Percentiles rank a stretch among this genome's conserved stretches.
phyloP scores from a whole-genome alignment of 345 rosid genomes.

The Citrus mangshanensis region DNA sequence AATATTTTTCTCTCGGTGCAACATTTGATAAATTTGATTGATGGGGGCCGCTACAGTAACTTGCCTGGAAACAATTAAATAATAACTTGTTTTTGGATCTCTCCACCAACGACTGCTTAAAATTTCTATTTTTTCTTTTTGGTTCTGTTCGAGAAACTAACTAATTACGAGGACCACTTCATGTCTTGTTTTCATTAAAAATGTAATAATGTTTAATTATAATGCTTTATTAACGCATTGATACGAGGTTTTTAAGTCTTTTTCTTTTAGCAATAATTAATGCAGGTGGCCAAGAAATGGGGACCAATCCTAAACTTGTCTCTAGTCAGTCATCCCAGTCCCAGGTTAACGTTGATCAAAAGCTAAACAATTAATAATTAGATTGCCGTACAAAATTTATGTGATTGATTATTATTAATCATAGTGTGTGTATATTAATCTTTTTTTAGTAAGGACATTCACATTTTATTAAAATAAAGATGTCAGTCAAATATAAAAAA shows the following conservation, averaged over 20 bases:
- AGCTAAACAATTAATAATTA: neutral
- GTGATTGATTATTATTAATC: neutral
- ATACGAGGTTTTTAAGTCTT: neutral
- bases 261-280: neutral
- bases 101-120: neutral
- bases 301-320: conserved; percentile 4
- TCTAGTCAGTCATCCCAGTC: neutral
- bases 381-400: neutral
- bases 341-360: neutral
- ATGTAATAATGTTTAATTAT: neutral
- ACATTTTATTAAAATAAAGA: too few species aligned
- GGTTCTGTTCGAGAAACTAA: neutral
- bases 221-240: neutral
- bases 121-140: neutral
- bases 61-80: neutral
- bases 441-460: too few species aligned
- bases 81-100: conserved; percentile 5
- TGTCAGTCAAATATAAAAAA: too few species aligned
- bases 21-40: neutral
- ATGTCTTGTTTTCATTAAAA: neutral
- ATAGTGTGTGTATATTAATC: neutral
- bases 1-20: neutral
- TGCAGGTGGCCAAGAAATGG: neutral
- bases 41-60: neutral
- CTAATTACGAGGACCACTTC: neutral